Percentiles rank a stretch among this genome's conserved stretches.
Conservation (phyloP, 2,329 filamentous ascomycete genomes). For the Chlorencoelia australis region DNA sequence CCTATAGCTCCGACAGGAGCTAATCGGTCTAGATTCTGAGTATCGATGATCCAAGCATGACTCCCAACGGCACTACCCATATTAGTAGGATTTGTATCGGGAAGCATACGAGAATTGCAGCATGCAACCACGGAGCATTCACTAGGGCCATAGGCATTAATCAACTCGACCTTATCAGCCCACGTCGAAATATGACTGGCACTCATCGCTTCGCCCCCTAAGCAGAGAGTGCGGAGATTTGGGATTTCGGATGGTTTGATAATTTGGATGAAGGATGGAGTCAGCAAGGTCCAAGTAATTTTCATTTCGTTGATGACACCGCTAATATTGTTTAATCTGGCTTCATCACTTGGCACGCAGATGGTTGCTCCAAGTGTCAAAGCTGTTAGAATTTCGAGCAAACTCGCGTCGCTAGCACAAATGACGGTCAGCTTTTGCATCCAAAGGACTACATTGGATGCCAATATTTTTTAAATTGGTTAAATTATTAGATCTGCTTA, state of each 20-base stretch:
- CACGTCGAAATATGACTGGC: conserved; percentile 30
- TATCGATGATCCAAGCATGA: conserved; percentile 31
- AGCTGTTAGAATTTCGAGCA: conserved; percentile 24
- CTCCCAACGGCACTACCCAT: conserved; percentile 15
- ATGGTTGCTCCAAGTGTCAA: conserved; percentile 32
- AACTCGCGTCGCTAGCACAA: conserved; percentile 31
- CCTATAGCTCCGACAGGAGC: conserved; percentile 28
- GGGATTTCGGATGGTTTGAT: conserved; percentile 18
- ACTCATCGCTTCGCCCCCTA: conserved; percentile 28
- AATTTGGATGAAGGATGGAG: conserved; percentile 23
- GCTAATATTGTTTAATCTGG: conserved; percentile 29
- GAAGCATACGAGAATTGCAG: conserved; percentile 4
- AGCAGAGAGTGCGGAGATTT: conserved; percentile 15
- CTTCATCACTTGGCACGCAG: conserved; percentile 31
- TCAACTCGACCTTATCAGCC: conserved; percentile 28
- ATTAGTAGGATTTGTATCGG: conserved; percentile 4
- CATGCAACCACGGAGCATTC: conserved; percentile 15
- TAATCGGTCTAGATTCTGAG: conserved; percentile 28
- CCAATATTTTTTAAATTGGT: conserved; percentile 19
- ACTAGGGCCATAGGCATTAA: conserved; percentile 34
- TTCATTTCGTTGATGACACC: conserved; percentile 20
- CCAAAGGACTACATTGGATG: conserved; percentile 21
- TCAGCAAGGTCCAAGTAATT: conserved; percentile 20
- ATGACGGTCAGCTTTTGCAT: conserved; percentile 27
- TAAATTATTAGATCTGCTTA: conserved; percentile 28